Conservation (phyloP, 805 yeast genomes). For the Lipomyces lipofer region DNA sequence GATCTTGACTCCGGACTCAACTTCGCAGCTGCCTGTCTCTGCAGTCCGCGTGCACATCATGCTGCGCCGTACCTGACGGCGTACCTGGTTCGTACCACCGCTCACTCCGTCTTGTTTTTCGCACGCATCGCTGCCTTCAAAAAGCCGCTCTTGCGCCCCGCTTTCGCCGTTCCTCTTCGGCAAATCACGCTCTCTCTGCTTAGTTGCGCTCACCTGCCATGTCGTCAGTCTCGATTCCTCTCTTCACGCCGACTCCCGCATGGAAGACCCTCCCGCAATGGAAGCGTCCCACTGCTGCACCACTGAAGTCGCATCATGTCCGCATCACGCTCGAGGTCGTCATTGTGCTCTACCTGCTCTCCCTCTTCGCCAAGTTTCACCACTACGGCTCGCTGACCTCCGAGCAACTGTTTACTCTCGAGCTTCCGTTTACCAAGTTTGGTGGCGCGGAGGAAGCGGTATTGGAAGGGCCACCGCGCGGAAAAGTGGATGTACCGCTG, state of each 20-base stretch:
- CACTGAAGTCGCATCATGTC: not conserved
- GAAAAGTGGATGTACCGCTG: not conserved
- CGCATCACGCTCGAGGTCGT: constrained; percentile 8
- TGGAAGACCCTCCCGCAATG: not conserved
- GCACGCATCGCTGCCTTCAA: no score
- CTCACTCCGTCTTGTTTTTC: no score
- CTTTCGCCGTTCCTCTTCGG: no score
- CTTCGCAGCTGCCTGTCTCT: no score
- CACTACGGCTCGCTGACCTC: constrained; percentile 11
- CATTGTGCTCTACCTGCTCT: constrained; percentile 12
- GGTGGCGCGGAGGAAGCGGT: not conserved
- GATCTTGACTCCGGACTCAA: no score
- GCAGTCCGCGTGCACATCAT: no score
- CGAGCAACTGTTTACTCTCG: constrained; percentile 13
- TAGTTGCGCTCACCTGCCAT: not conserved
- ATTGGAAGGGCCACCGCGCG: not conserved
- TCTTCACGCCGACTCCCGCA: not conserved
- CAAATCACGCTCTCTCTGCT: no score
- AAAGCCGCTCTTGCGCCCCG: no score
- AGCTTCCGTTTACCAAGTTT: constrained; percentile 6
- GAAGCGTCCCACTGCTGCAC: not conserved
- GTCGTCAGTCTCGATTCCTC: not conserved
- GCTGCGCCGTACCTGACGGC: no score
- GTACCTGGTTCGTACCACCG: no score
- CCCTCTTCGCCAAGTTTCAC: constrained; percentile 13